Evolutionary conservation across 2,329 filamentous ascomycete genomes (phyloP).

Genomic region (Fusarium piperis): DNA sequence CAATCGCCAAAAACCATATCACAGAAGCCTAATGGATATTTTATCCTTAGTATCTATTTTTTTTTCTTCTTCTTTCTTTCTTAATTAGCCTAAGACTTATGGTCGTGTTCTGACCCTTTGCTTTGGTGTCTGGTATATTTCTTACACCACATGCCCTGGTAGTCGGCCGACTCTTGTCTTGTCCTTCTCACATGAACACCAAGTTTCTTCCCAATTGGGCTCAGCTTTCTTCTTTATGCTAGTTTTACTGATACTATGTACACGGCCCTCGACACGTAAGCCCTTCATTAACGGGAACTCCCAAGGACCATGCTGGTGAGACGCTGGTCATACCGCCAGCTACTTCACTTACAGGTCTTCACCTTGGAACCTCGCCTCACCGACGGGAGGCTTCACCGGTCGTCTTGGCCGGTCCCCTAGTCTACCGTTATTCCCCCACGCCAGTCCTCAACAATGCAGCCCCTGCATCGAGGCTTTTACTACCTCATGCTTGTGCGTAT

Average conservation of each 20-base stretch:
- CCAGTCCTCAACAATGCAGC: background rate
- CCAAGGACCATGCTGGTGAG: background rate
- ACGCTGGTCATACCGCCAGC: conserved; percentile 15
- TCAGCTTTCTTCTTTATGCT: background rate
- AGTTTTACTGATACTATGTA: background rate
- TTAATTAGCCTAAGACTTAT: too few species aligned
- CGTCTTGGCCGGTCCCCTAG: background rate
- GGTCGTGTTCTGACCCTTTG: too few species aligned
- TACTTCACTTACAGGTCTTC: background rate
- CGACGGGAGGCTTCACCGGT: background rate
- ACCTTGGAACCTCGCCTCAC: background rate
- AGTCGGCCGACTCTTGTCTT: background rate
- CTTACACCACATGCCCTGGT: too few species aligned
- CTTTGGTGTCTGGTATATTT: too few species aligned
- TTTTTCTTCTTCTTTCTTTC: too few species aligned
- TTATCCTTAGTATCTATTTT: too few species aligned
- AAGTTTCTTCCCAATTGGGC: background rate
- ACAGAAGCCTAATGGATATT: too few species aligned
- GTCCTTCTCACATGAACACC: background rate
- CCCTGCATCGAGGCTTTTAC: background rate
- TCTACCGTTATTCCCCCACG: background rate
- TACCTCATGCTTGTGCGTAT: conserved; percentile 60
- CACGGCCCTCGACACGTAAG: background rate
- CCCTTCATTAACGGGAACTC: conserved; percentile 1
- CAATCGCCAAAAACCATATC: too few species aligned